Evolutionary conservation across 768 basidiomycete species (phyloP).

Genomic region (Boletus subcaerulescens): DNA sequence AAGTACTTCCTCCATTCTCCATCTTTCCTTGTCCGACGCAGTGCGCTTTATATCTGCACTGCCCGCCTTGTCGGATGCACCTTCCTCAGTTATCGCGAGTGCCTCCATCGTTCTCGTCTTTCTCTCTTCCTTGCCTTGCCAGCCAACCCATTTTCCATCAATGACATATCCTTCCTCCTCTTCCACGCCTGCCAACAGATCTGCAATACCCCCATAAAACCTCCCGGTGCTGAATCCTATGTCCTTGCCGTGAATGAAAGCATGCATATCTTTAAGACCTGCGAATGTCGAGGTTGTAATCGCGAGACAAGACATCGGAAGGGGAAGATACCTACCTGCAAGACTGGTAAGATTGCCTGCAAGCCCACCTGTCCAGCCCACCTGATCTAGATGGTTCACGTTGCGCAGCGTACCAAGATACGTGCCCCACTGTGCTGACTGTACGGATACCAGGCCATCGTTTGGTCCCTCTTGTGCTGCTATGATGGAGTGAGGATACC

Average conservation of each 20-base stretch:
- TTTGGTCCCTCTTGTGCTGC: conserved; percentile 88
- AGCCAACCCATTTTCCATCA: conserved; percentile 23
- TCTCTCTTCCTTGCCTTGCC: conserved; percentile 15
- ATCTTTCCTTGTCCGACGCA: conserved; percentile 25
- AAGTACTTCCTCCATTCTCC: conserved; percentile 26
- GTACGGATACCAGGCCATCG: conserved; percentile 88
- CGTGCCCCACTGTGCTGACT: conserved; percentile 90
- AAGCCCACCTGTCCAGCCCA: conserved; percentile 73
- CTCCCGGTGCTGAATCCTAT: conserved; percentile 91
- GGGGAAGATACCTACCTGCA: conserved; percentile 9
- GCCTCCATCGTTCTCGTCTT: conserved; percentile 6
- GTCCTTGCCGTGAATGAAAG: conserved; percentile 82
- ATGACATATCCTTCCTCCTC: conserved; percentile 47
- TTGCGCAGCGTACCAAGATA: conserved; percentile 90
- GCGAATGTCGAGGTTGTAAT: neutral
- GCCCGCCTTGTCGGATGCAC: neutral
- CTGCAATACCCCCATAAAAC: conserved; percentile 83
- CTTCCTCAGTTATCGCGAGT: neutral
- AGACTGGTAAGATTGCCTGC: conserved; percentile 27
- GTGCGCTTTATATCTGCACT: conserved; percentile 7
- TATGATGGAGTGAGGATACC: conserved; percentile 77
- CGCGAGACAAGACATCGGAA: neutral
- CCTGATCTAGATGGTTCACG: conserved; percentile 90
- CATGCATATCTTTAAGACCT: conserved; percentile 77
- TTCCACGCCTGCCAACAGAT: conserved; percentile 74